Base-by-base conservation (phyloP, 2,329 filamentous ascomycete genomes). In the Colletotrichum sp. region DNA sequence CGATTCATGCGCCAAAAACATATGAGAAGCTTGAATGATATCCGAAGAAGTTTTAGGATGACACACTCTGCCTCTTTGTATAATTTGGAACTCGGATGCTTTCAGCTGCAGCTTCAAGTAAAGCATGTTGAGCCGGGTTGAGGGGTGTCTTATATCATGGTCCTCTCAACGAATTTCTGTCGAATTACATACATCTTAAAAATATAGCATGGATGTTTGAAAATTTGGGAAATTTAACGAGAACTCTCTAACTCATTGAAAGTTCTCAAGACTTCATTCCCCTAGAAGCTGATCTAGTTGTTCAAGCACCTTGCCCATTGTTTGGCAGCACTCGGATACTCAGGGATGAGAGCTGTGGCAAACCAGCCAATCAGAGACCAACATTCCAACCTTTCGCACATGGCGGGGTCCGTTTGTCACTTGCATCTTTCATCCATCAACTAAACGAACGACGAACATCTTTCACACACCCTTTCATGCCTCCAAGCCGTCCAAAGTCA, bases 321-420 rank as follows among this genome's bases (percentile, higher is more conserved):
- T 48, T 9, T 48, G 18, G 10, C 38, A 48, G 38, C 38, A 52
- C 43, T 21, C 4, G 43, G 3, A 13, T 48, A 4, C n/a, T 21
- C n/a, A 2, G 18, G n/a, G 43, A 48, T 10, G n/a, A 52, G 43
- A 24, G 43, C 43, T 12, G 24, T 64, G 62, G 55, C 30, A 14
- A 43, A 14, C 12, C 10, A 28, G 24, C 72, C 69, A 74, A 72
- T 74, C 68, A 72, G 52, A 58, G 24, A 12, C 24, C 21, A 52
- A 28, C 7, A 30, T 34, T 64, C 36, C n/a, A 72, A 72, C 55
- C 62, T 62, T 74, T 43, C 64, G 6, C 32, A 43, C 26, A 63
- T 48, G 32, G 63, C 36, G 69, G 72, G 72, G 26, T 38, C 55
- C 30, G 52, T 21, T 56, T 34, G 28, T 61, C 61, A 66, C 52